These are phyloP conservation scores for Podila minutissima DNA, from an alignment of 192 early-diverging fungal species.

Conservation along the genomic window DNA sequence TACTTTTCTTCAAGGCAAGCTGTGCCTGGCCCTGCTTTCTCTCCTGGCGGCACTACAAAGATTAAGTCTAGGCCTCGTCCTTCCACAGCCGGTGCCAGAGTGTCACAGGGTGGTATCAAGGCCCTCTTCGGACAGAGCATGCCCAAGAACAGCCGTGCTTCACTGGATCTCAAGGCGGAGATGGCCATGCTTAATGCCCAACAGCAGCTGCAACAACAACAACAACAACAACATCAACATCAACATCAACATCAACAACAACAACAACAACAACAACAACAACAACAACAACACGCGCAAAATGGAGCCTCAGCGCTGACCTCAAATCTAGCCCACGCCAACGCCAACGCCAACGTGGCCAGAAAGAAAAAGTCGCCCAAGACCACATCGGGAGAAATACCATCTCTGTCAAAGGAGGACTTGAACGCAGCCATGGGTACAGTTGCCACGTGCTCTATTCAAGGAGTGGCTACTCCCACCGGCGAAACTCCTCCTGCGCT, in stretches of 20 bases:
- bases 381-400: conserved; percentile 9
- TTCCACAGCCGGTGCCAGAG: conserved; percentile 7
- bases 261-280: conserved; percentile 3
- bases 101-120: conserved; percentile 47
- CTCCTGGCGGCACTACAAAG: conserved; percentile 38
- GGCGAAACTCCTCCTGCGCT: conserved; percentile 15
- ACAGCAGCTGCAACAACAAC: conserved; percentile 4
- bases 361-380: conserved; percentile 17
- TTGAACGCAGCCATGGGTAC: conserved; percentile 1
- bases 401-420: neutral
- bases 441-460: neutral
- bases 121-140: conserved; percentile 34
- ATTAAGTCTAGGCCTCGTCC: conserved; percentile 44
- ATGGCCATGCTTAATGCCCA: conserved; percentile 2
- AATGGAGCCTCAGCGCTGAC: too few species aligned
- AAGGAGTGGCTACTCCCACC: conserved; percentile 13
- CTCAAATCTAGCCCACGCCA: too few species aligned
- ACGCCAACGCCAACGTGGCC: neutral
- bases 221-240: too few species aligned
- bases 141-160: conserved; percentile 33
- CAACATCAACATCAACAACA: conserved; percentile 1
- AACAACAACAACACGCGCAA: neutral
- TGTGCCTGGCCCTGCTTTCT: conserved; percentile 27
- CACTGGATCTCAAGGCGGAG: conserved; percentile 34
- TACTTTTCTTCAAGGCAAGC: conserved; percentile 30